phyloP scores from a whole-genome alignment of 768 basidiomycete genomes.

The Lactarius hengduanensis region DNA sequence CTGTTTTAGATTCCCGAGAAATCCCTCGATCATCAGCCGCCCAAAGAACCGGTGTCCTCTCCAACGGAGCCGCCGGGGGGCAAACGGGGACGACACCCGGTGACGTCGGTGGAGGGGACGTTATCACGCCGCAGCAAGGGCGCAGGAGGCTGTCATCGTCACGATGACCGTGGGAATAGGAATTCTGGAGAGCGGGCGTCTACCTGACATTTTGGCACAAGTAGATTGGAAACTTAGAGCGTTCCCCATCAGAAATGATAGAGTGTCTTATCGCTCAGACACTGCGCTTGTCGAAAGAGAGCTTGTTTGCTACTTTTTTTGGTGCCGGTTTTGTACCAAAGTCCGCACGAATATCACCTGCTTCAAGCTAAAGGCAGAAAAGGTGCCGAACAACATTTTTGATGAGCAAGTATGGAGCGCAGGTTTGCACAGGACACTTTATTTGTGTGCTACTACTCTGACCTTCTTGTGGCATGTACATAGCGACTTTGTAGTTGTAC shows the following conservation, averaged over 20 bases:
- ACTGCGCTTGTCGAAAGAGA: neutral
- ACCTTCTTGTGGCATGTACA: no score
- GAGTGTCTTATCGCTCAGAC: neutral
- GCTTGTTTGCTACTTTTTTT: neutral
- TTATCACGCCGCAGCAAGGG: neutral
- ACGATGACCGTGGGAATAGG: neutral
- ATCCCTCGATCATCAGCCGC: conserved; percentile 35
- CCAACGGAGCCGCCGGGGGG: neutral
- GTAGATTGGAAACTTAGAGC: no score
- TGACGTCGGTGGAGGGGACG: neutral
- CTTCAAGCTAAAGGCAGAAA: neutral
- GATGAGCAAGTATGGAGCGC: no score
- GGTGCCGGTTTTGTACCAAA: neutral
- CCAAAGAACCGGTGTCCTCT: neutral
- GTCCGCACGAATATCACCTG: neutral
- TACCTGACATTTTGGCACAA: neutral
- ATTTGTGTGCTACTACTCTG: no score
- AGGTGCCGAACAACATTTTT: neutral
- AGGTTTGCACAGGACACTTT: no score
- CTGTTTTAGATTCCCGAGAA: conserved; percentile 44
- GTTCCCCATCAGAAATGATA: neutral
- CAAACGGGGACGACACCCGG: neutral
- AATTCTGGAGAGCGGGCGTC: neutral
- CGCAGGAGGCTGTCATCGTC: neutral
- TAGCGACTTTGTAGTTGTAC: no score